Evolutionary conservation across 805 yeast genomes (phyloP).

Genomic region (Candida nanaspora): DNA sequence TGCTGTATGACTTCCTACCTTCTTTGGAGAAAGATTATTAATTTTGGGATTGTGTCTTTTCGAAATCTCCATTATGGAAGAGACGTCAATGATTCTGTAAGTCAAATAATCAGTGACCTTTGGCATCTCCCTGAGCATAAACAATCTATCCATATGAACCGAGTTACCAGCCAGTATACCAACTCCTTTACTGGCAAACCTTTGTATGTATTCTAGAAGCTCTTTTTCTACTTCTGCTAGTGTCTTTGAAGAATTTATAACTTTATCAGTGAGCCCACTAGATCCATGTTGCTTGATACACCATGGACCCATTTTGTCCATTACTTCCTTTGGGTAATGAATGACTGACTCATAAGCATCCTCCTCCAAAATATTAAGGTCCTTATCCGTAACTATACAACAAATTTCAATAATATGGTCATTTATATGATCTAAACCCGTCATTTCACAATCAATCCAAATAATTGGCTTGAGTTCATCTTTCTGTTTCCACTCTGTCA

Average conservation of each 20-base stretch:
- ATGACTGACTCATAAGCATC: slow-evolving; percentile 77
- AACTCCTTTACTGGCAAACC: slow-evolving; percentile 42
- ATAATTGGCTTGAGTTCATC: slow-evolving; percentile 41
- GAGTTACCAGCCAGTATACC: slow-evolving; percentile 89
- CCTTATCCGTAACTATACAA: slow-evolving; percentile 81
- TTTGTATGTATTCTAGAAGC: slow-evolving; percentile 52
- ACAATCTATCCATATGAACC: slow-evolving; percentile 84
- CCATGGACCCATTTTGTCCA: slow-evolving; percentile 84
- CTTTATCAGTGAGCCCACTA: slow-evolving; percentile 71
- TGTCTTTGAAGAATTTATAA: slow-evolving; percentile 47
- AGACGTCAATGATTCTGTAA: slow-evolving; percentile 86
- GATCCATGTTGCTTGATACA: slow-evolving; percentile 74
- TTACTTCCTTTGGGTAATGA: slow-evolving; percentile 50
- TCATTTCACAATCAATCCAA: slow-evolving; percentile 99
- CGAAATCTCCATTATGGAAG: slow-evolving; percentile 77
- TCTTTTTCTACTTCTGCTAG: slow-evolving; percentile 57
- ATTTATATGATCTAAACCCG: slow-evolving; percentile 76
- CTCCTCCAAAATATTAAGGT: slow-evolving; percentile 62
- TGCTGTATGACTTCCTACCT: slow-evolving; percentile 78
- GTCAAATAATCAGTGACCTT: slow-evolving; percentile 48
- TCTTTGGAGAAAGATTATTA: slow-evolving; percentile 50
- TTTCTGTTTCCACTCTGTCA: no score
- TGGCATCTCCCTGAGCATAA: slow-evolving; percentile 82
- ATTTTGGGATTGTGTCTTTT: slow-evolving; percentile 67
- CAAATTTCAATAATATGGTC: slow-evolving; percentile 90